These are phyloP conservation scores for Dipteronia sinensis DNA, from an alignment of 345 rosid species.

Conservation along the genomic window DNA sequence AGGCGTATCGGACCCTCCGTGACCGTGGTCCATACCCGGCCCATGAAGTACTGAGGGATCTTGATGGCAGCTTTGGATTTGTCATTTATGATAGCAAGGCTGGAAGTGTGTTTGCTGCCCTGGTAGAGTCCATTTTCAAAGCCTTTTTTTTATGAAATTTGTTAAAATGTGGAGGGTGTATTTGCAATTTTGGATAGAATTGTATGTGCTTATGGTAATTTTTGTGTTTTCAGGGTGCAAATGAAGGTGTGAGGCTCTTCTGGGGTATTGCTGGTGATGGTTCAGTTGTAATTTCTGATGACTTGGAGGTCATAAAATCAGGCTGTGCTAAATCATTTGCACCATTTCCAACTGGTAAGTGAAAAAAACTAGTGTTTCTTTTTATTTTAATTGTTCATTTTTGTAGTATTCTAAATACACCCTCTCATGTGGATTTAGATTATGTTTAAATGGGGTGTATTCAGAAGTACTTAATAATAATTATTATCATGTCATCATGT, in stretches of 20 bases:
- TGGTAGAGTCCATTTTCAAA: constrained; percentile 26
- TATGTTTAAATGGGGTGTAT: no score
- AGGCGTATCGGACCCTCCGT: constrained; percentile 71
- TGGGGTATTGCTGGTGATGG: constrained; percentile 79
- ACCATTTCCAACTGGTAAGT: constrained; percentile 56
- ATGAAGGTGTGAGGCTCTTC: constrained; percentile 45
- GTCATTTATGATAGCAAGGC: constrained; percentile 60
- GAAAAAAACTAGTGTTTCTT: background rate
- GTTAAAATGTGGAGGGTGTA: background rate
- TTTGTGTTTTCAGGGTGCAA: constrained; percentile 47
- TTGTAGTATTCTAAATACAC: background rate
- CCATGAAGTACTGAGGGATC: constrained; percentile 64
- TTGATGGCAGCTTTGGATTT: constrained; percentile 66
- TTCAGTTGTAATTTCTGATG: constrained; percentile 55
- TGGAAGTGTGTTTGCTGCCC: constrained; percentile 54
- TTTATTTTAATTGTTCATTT: background rate
- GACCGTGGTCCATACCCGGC: constrained; percentile 84
- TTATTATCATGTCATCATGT: no score
- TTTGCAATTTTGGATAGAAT: background rate
- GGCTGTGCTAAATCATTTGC: constrained; percentile 75
- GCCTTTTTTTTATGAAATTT: no score
- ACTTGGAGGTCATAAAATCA: constrained; percentile 51
- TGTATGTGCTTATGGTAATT: background rate
- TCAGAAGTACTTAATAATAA: no score
- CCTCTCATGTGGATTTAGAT: no score